Base-by-base conservation (phyloP, 306 rosid species). In the Ochetophila trinervis region DNA sequence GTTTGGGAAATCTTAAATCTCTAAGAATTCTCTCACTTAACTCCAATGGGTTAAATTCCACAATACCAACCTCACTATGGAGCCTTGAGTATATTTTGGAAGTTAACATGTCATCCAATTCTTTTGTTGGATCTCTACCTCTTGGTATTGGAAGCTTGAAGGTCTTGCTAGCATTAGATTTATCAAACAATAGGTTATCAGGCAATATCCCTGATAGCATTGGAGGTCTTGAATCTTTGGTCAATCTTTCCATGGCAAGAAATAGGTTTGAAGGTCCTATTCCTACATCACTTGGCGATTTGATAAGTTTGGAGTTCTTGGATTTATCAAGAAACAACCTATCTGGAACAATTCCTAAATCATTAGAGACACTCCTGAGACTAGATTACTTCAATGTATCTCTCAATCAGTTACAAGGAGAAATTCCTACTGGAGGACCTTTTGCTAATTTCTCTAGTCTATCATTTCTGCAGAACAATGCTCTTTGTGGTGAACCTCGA, bases 381-480 rank as follows among this genome's bases (percentile, higher is more conserved):
- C 16, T 78, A 0, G 21, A 50, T 35, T 1, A 14, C 17, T 47
- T 78, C 24, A 67, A 78, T 36, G 36, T 72, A 4, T 60, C 52
- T 12, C 18, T 18, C 65, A 60, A 72, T 53, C 44, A 13, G 5
- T 56, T 77, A 5, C 53, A 18, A 70, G 79, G 79, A 47, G 74
- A 65, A 60, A 74, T 74, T 53, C 76, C 74, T 36, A 56, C 10
- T 23, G 59, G 53, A 11, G 74, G 71, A 4, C 60, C 71, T 32
- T 60, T 79, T 12, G 3, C 32, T 17, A 74, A 37, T 6, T 56
- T 74, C 51, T 65, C 80, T 1, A 14, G 71, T 57, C 17, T 21
- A 22, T 75, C 78, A 57, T 79, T 79, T 52, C 8, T 57, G n/a
- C 30, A 59, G 34, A 80, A 80, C 48, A 48, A 20, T 32, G 75